Percentiles rank a stretch among this genome's conserved stretches.
phyloP scores from a whole-genome alignment of 495 filamentous ascomycete species.

The Neurospora africana region DNA sequence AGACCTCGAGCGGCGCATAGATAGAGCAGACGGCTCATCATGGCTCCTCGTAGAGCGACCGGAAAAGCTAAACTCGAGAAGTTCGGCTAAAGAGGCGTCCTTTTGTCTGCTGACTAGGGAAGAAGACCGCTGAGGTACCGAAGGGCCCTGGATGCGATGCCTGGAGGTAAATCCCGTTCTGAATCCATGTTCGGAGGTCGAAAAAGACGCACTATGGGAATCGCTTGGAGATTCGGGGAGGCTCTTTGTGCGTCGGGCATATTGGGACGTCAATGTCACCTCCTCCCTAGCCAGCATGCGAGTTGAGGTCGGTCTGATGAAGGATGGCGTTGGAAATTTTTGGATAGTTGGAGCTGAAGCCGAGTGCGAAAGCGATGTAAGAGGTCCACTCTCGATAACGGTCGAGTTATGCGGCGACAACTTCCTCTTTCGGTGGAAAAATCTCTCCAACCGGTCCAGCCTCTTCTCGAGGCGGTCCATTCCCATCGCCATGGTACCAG shows the following conservation, averaged over 20 bases:
- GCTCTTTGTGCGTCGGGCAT: conserved; percentile 26
- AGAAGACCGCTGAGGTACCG: conserved; percentile 10
- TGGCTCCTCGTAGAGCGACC: background rate
- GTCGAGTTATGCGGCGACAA: background rate
- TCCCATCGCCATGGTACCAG: conserved; percentile 12
- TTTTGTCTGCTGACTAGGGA: conserved; percentile 2
- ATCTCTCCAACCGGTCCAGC: conserved; percentile 22
- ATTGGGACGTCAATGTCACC: conserved; percentile 8
- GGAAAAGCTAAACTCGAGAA: conserved; percentile 16
- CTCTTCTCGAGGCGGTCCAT: conserved; percentile 13
- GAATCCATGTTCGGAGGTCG: background rate
- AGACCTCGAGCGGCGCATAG: conserved; percentile 8
- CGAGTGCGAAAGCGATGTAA: background rate
- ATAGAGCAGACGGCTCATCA: background rate
- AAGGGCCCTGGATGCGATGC: background rate
- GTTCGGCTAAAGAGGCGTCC: conserved; percentile 7
- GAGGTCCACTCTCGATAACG: background rate
- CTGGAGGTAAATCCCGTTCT: background rate
- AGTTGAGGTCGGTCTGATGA: conserved; percentile 34
- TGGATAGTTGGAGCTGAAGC: conserved; percentile 1
- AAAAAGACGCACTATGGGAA: background rate
- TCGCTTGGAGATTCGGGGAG: conserved; percentile 24
- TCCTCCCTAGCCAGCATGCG: conserved; percentile 38
- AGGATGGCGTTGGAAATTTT: conserved; percentile 36
- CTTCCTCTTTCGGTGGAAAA: conserved; percentile 21